These are phyloP conservation scores for Akanthomyces muscarius DNA, from an alignment of 2,329 filamentous ascomycete genomes.

Conservation along the genomic window DNA sequence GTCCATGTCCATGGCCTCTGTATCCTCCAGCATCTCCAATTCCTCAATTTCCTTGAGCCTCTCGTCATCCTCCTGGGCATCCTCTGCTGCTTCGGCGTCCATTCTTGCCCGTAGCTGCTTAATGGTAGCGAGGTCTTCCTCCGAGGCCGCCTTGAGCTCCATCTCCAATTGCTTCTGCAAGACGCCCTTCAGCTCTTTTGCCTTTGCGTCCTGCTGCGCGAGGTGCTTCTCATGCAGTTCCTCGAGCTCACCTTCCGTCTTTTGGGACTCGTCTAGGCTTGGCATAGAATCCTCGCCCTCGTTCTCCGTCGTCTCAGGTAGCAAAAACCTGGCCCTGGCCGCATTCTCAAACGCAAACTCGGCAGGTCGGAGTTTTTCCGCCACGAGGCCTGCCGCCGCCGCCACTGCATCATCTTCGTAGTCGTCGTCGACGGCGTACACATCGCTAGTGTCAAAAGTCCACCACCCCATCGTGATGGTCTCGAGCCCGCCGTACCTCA, in stretches of 20 bases:
- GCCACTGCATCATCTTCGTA: background rate
- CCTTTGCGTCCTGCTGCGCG: background rate
- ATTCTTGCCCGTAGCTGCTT: background rate
- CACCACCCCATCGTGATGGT: slow-evolving; percentile 8
- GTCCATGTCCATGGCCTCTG: background rate
- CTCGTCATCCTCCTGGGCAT: slow-evolving; percentile 1
- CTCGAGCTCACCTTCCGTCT: background rate
- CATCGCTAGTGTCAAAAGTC: slow-evolving; percentile 6
- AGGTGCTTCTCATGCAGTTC: background rate
- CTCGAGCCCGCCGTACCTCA: slow-evolving; percentile 7
- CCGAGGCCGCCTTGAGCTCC: background rate
- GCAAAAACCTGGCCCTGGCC: slow-evolving; percentile 1
- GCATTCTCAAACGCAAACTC: slow-evolving; percentile 5
- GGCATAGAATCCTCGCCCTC: background rate
- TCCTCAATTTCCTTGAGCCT: slow-evolving; percentile 2
- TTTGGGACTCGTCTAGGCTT: background rate
- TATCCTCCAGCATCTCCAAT: background rate
- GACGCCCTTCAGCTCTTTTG: background rate
- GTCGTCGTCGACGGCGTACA: slow-evolving; percentile 5
- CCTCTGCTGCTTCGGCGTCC: background rate
- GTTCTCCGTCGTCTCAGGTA: background rate
- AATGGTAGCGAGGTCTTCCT: background rate
- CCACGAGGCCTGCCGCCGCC: background rate
- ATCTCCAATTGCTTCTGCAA: slow-evolving; percentile 2
- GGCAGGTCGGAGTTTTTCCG: background rate